Conservation (phyloP, 2,329 filamentous ascomycete genomes). For the Ophiostoma quercus region DNA sequence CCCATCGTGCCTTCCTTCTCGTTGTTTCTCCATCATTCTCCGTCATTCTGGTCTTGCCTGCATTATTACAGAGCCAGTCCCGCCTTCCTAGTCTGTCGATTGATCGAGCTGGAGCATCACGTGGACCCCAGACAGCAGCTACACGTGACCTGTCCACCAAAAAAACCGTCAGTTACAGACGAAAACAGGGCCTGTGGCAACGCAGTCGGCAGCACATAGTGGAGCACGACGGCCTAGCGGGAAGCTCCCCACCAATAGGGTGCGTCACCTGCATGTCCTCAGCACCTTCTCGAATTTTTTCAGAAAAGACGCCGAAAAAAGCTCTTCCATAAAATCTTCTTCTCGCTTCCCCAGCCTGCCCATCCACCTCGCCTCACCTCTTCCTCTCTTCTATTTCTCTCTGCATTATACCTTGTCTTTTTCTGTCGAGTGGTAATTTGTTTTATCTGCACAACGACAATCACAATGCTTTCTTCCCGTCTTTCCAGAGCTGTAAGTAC, state of each 20-base stretch:
- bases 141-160: neutral
- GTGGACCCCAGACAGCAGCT: neutral
- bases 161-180: neutral
- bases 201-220: neutral
- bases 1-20: slow-evolving; percentile 2
- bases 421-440: slow-evolving; percentile 25
- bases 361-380: slow-evolving; percentile 16
- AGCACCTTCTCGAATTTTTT: slow-evolving; percentile 29
- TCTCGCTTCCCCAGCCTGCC: slow-evolving; percentile 3
- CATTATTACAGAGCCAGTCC: neutral
- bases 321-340: slow-evolving; percentile 27
- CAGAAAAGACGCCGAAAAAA: slow-evolving; percentile 24
- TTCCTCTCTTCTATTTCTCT: slow-evolving; percentile 13
- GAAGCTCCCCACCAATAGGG: slow-evolving; percentile 22
- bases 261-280: slow-evolving; percentile 16
- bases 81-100: neutral
- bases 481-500: slow-evolving; percentile 66
- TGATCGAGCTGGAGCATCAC: neutral
- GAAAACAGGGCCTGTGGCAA: neutral
- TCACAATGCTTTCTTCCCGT: slow-evolving; percentile 65
- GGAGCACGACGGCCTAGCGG: slow-evolving; percentile 18
- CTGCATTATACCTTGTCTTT: slow-evolving; percentile 12
- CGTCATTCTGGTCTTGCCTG: neutral
- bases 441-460: slow-evolving; percentile 19
- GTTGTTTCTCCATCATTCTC: neutral